Percentiles rank a stretch among this genome's conserved stretches.
phyloP scores from a whole-genome alignment of 805 yeast genomes.

The Cyberlindnera mississippiensis region DNA sequence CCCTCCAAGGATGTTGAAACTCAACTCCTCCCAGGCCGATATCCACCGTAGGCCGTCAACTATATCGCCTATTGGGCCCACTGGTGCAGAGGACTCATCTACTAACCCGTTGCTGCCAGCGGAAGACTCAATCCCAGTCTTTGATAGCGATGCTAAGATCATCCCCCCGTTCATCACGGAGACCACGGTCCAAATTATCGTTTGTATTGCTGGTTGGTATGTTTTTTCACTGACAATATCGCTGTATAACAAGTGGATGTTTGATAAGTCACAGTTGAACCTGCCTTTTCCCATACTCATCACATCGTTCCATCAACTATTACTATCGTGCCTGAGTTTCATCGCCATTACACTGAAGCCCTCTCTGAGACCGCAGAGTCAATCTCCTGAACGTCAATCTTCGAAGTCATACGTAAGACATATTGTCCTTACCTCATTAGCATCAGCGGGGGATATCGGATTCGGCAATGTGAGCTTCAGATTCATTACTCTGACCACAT shows the following conservation, averaged over 20 bases:
- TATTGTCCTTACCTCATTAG: conserved; percentile 79
- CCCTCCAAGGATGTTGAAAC: conserved; percentile 3
- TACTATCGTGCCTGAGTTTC: conserved; percentile 51
- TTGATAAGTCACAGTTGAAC: conserved; percentile 66
- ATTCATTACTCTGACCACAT: conserved; percentile 74
- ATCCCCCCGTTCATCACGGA: conserved; percentile 11
- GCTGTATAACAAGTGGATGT: conserved; percentile 96
- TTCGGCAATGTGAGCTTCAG: conserved; percentile 81
- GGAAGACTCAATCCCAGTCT: background rate
- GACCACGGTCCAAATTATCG: conserved; percentile 14
- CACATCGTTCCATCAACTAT: conserved; percentile 80
- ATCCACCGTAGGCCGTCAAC: conserved; percentile 17
- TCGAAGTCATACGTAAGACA: conserved; percentile 41
- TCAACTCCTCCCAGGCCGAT: conserved; percentile 23
- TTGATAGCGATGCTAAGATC: background rate
- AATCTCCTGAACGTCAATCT: conserved; percentile 3
- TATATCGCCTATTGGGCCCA: conserved; percentile 5
- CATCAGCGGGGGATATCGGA: conserved; percentile 93
- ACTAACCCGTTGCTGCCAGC: background rate
- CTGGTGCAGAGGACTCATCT: background rate
- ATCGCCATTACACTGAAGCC: conserved; percentile 19
- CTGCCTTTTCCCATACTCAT: conserved; percentile 81
- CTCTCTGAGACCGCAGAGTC: conserved; percentile 12
- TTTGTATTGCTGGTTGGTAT: conserved; percentile 56
- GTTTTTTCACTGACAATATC: conserved; percentile 64